Evolutionary conservation across 2,329 filamentous ascomycete genomes (phyloP).

Genomic region (Pseudofabraea citricarpa): DNA sequence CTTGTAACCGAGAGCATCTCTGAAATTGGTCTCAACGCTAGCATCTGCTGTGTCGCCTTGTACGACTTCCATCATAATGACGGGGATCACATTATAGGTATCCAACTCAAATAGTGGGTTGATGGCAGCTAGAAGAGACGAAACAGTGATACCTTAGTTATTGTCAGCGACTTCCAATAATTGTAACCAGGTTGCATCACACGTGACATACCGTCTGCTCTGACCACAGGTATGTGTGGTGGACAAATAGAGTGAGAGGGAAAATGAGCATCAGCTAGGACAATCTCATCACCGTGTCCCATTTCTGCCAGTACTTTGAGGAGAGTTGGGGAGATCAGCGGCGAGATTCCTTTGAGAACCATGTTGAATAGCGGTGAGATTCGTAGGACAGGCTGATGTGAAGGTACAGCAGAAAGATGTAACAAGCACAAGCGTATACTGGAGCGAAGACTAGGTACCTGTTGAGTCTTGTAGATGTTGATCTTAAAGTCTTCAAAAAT

Average conservation of each 20-base stretch:
- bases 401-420: too few species aligned
- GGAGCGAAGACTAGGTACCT: too few species aligned
- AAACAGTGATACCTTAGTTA: slow-evolving; percentile 5
- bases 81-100: slow-evolving; percentile 7
- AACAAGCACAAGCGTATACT: too few species aligned
- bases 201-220: slow-evolving; percentile 5
- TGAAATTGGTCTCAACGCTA: slow-evolving; percentile 6
- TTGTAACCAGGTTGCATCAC: too few species aligned
- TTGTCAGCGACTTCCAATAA: too few species aligned
- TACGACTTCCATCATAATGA: slow-evolving; percentile 10
- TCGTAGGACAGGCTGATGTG: too few species aligned
- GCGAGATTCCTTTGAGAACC: slow-evolving; percentile 10
- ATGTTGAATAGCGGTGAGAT: too few species aligned
- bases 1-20: slow-evolving; percentile 3
- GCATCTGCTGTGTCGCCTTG: slow-evolving; percentile 4
- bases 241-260: slow-evolving; percentile 5
- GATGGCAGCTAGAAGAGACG: slow-evolving; percentile 5
- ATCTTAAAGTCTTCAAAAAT: too few species aligned
- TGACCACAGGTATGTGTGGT: slow-evolving; percentile 3
- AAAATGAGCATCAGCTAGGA: slow-evolving; percentile 10
- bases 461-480: too few species aligned
- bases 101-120: slow-evolving; percentile 6
- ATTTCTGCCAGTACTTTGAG: slow-evolving; percentile 9
- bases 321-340: slow-evolving; percentile 9
- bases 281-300: slow-evolving; percentile 12